These are phyloP conservation scores for Phytopythium boreale DNA, from an alignment of 352 stramenopile species.

Conservation along the genomic window DNA sequence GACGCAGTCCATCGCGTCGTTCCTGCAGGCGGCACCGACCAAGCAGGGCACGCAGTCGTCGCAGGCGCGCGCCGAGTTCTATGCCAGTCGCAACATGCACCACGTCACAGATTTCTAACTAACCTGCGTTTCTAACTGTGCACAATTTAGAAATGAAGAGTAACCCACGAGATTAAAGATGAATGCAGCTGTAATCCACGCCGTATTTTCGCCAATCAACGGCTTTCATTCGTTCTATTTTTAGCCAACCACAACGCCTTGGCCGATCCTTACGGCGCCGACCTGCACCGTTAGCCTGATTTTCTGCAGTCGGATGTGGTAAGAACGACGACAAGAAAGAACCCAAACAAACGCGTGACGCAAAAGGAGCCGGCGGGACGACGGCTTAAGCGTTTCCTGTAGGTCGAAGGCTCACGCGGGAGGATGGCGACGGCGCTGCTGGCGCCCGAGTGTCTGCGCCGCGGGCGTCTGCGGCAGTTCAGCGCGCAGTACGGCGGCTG, in stretches of 20 bases:
- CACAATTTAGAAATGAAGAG: neutral
- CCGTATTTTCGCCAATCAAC: neutral
- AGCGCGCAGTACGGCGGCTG: conserved; percentile 51
- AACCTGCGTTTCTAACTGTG: neutral
- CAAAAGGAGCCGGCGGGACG: neutral
- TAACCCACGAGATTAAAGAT: neutral
- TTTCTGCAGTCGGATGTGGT: neutral
- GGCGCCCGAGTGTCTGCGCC: conserved; percentile 33
- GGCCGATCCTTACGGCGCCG: neutral
- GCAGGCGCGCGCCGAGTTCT: conserved; percentile 58
- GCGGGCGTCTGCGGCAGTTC: conserved; percentile 43
- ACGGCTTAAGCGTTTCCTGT: neutral
- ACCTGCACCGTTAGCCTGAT: neutral
- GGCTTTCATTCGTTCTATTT: neutral
- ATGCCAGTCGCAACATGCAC: conserved; percentile 47
- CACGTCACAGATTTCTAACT: conserved; percentile 70
- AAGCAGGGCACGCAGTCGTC: conserved; percentile 17
- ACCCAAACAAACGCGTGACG: neutral
- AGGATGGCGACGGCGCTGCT: conserved; percentile 9
- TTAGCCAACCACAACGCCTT: neutral
- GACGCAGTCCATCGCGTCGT: conserved; percentile 80
- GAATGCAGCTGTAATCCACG: neutral
- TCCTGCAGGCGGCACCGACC: conserved; percentile 42
- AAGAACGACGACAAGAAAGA: neutral
- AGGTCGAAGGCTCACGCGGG: neutral